Percentiles rank a stretch among this genome's conserved stretches.
These are phyloP conservation scores for Podaxis sp. DNA, from an alignment of 768 basidiomycete genomes.

Conservation along the genomic window DNA sequence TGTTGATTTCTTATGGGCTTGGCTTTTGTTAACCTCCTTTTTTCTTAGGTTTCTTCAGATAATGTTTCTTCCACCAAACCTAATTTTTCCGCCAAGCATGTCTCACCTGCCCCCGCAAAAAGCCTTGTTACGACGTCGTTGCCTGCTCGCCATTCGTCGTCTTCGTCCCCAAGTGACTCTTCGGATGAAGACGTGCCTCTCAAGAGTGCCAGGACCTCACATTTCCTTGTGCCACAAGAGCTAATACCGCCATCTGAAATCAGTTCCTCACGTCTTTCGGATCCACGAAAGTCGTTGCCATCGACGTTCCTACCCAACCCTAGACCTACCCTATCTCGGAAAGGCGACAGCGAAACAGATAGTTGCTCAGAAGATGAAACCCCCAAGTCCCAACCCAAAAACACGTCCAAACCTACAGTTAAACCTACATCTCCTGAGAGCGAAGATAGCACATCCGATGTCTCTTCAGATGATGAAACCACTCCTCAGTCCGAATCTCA, in stretches of 20 bases:
- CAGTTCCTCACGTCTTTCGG: background rate
- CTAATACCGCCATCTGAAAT: background rate
- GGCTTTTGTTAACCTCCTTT: background rate
- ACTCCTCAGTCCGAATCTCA: background rate
- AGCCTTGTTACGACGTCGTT: conserved; percentile 1
- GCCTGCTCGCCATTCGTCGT: background rate
- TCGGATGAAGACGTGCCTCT: background rate
- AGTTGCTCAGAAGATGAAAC: background rate
- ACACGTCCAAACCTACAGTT: background rate
- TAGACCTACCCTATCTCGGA: background rate
- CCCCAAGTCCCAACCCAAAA: too few relatives aligned
- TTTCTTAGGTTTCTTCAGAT: background rate
- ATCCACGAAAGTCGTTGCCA: background rate
- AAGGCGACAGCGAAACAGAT: background rate
- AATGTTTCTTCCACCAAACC: background rate
- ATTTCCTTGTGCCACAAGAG: background rate
- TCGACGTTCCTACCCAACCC: background rate
- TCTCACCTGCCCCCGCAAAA: background rate
- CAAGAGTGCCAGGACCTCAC: background rate
- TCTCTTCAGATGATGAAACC: background rate
- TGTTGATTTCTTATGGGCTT: background rate
- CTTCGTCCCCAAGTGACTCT: background rate
- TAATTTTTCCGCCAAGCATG: conserved; percentile 6
- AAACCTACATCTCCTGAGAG: background rate
- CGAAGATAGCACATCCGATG: background rate